Percentiles rank a stretch among this genome's conserved stretches.
These are phyloP conservation scores for Meyerozyma smithsonii DNA, from an alignment of 1,139 yeast genomes.

Conservation along the genomic window DNA sequence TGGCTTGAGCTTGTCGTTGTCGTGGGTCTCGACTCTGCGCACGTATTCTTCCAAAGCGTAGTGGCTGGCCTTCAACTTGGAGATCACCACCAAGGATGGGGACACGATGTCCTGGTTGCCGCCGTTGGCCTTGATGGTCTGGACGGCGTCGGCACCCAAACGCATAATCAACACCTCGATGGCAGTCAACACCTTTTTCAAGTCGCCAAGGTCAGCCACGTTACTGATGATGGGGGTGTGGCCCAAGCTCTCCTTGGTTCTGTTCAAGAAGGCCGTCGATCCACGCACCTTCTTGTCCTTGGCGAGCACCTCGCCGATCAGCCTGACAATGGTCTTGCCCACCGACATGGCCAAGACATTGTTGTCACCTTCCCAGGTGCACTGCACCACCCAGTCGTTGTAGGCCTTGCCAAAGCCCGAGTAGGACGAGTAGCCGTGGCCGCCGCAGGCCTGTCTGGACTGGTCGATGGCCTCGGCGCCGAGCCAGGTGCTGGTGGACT, in stretches of 20 bases:
- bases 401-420: constrained; percentile 45
- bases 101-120: constrained; percentile 33
- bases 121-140: constrained; percentile 25
- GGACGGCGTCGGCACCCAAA: constrained; percentile 22
- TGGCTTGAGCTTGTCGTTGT: constrained; percentile 16
- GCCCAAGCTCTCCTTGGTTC: constrained; percentile 27
- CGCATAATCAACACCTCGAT: constrained; percentile 42
- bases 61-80: constrained; percentile 22
- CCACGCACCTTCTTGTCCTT: constrained; percentile 33
- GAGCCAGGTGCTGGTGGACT: constrained; percentile 47
- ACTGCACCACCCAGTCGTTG: constrained; percentile 48
- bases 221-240: constrained; percentile 24
- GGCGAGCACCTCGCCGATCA: constrained; percentile 25
- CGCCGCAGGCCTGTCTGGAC: constrained; percentile 50
- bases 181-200: constrained; percentile 31
- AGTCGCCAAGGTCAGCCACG: constrained; percentile 26
- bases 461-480: constrained; percentile 44
- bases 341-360: constrained; percentile 43
- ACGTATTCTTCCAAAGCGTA: constrained; percentile 21
- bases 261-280: constrained; percentile 35
- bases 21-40: constrained; percentile 12
- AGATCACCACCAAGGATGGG: constrained; percentile 21
- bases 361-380: constrained; percentile 54
- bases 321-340: constrained; percentile 43
- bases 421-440: constrained; percentile 47